Base-by-base conservation (phyloP, 208 protist species). In the Endotrypanum monterogeii region DNA sequence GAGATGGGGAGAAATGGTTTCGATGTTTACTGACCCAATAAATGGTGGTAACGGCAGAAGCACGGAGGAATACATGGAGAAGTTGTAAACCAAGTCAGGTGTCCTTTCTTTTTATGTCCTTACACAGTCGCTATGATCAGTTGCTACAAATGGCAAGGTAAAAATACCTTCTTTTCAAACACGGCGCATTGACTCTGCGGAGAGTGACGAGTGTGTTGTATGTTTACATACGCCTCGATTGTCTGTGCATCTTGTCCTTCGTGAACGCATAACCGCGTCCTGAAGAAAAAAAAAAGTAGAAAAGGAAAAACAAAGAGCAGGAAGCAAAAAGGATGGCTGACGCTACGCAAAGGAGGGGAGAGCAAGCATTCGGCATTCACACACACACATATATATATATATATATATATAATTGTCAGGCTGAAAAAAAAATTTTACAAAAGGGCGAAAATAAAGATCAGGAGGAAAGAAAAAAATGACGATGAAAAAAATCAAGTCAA, bases 271-370 rank as follows among this genome's bases (percentile, higher is more conserved):
- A 16, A 63, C 7, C 58, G 11, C 8, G 28, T 20, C 28, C 30
- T 35, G 46, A 32, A 20, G 28, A 67, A 3, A 70, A n/a, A 39
- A 1, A 73, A 55, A 81, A 30, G 58, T 51, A 70, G 58, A 68
- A 48, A 65, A 3, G 23, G 28, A 41, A 46, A 54, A 12, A 67
- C 23, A 25, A 23, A 55, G 5, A 35, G 18, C 20, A 67, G n/a
- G 25, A 7, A 46, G 12, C 56, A 37, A 60, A 55, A 20, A 23
- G 18, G 51, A 16, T 5, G n/a, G 12, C 20, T n/a, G 54, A 12
- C 8, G 68, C 32, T 50, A 54, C 61, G 41, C 60, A n/a, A 37
- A 56, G n/a, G n/a, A n/a, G n/a, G n/a, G n/a, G n/a, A n/a, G n/a
- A n/a, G n/a, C n/a, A n/a, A n/a, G n/a, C n/a, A n/a, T n/a, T n/a